Evolutionary conservation across 2,329 filamentous ascomycete genomes (phyloP).

Genomic region (Rhinocladiella mackenziei): DNA sequence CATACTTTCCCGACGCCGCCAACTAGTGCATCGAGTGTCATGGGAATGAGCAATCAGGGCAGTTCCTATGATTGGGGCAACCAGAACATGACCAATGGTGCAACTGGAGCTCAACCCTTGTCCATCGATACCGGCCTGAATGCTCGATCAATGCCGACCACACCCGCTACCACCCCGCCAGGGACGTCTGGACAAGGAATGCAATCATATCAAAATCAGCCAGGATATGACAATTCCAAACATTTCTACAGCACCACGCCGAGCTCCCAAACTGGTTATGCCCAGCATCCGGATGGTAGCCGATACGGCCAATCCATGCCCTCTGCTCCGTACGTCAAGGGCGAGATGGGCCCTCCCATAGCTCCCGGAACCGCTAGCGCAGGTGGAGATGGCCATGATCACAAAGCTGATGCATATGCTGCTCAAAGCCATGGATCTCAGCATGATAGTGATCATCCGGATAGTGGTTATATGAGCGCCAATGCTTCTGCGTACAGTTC

Average conservation of each 20-base stretch:
- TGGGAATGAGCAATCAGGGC: conserved; percentile 69
- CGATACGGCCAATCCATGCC: conserved; percentile 56
- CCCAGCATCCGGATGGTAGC: conserved; percentile 65
- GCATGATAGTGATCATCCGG: conserved; percentile 67
- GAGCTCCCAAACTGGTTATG: conserved; percentile 64
- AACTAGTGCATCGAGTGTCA: conserved; percentile 84
- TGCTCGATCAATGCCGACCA: conserved; percentile 80
- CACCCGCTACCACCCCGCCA: conserved; percentile 86
- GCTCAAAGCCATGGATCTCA: conserved; percentile 49
- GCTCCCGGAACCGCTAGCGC: conserved; percentile 56
- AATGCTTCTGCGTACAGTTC: conserved; percentile 67
- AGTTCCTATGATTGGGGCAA: conserved; percentile 73
- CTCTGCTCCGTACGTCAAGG: conserved; percentile 67
- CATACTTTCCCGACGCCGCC: conserved; percentile 94
- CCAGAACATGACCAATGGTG: conserved; percentile 58
- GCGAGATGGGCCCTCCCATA: conserved; percentile 81
- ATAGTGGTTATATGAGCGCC: conserved; percentile 80
- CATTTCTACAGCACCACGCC: conserved; percentile 72
- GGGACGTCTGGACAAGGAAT: conserved; percentile 72
- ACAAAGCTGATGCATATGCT: conserved; percentile 65
- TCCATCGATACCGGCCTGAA: conserved; percentile 77
- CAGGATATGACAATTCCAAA: conserved; percentile 71
- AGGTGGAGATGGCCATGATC: conserved; percentile 58
- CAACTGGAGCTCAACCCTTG: conserved; percentile 65
- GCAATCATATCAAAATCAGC: conserved; percentile 66